These are phyloP conservation scores for Ormosia semicastrata DNA, from an alignment of 306 rosid species.

Conservation along the genomic window DNA sequence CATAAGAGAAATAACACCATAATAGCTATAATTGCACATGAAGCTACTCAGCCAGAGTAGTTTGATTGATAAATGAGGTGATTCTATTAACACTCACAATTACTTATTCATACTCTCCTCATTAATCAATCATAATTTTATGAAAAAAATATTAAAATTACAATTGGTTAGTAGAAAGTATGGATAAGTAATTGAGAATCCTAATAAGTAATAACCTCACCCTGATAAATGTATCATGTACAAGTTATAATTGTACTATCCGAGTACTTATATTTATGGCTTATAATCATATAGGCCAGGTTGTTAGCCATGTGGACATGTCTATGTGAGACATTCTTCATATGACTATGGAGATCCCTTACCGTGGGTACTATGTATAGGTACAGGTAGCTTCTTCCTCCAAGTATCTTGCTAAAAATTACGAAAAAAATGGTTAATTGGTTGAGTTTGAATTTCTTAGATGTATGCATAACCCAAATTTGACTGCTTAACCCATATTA, in stretches of 20 bases:
- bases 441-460: neutral
- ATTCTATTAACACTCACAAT: no score
- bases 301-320: slow-evolving; percentile 44
- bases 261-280: slow-evolving; percentile 12
- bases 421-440: neutral
- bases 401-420: neutral
- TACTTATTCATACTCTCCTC: no score
- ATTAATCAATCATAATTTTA: no score
- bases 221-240: neutral
- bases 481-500: neutral
- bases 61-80: neutral
- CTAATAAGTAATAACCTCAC: no score
- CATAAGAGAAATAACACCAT: slow-evolving; percentile 1
- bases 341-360: slow-evolving; percentile 18
- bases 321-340: slow-evolving; percentile 29
- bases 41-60: slow-evolving; percentile 9
- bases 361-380: slow-evolving; percentile 9
- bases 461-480: neutral
- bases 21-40: slow-evolving; percentile 14
- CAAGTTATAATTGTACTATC: slow-evolving; percentile 20
- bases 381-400: neutral
- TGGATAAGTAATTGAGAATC: no score
- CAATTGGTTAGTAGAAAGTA: no score
- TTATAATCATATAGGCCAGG: slow-evolving; percentile 22
- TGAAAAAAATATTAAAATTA: no score